Conservation (phyloP, 176 grass and related monocot genomes). For the Carex myosuroides region DNA sequence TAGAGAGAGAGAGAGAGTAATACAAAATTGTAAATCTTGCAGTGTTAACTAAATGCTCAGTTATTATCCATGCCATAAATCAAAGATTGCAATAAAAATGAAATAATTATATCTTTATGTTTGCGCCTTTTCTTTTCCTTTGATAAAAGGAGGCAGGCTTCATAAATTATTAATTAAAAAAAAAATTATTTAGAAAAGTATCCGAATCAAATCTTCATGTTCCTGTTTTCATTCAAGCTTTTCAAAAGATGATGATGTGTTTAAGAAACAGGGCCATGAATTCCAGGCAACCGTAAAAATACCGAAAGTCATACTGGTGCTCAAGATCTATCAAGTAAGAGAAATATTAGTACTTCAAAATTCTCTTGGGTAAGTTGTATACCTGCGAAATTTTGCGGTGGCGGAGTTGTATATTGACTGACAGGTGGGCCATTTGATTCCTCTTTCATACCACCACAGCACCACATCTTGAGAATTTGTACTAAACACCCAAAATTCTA, state of each 20-base stretch:
- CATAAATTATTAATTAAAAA: not conserved
- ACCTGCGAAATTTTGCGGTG: conserved; percentile 19
- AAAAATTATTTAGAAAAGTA: not conserved
- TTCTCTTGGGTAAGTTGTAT: not conserved
- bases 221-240: not conserved
- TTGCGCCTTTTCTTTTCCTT: no score
- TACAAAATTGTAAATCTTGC: not conserved
- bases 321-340: not conserved
- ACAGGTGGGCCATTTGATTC: conserved; percentile 16
- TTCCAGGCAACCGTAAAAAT: not conserved
- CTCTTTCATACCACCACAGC: conserved; percentile 21
- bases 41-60: not conserved
- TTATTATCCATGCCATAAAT: not conserved
- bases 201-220: not conserved
- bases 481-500: not conserved
- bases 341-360: not conserved
- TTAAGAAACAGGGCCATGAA: not conserved
- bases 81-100: not conserved
- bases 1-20: not conserved
- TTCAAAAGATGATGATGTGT: not conserved
- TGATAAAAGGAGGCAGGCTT: not conserved
- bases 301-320: not conserved
- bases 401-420: conserved; percentile 14
- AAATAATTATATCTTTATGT: not conserved
- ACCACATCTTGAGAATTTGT: conserved; percentile 19